Evolutionary conservation across 257 asterid genomes (phyloP), one percentile per base, ranked within the genome.

Genomic region (Linaria vulgaris): DNA sequence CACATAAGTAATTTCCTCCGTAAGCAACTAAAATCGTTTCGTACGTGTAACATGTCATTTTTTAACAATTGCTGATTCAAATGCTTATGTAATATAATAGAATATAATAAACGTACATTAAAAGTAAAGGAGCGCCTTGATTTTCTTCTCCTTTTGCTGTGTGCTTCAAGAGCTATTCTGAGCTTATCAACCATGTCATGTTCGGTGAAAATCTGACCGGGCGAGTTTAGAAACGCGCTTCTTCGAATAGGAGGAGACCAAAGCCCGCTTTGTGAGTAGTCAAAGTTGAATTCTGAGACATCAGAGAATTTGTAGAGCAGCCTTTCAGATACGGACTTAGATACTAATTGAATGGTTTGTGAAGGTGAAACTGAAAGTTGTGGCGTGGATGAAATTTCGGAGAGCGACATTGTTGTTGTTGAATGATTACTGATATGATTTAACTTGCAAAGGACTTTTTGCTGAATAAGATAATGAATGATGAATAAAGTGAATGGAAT

Each of bases 231-330:
- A 60, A 83, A 85, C 68, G 34, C 86, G 68, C 63, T 82, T 80
- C 92, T 83, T n/a, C 57, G 83, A 21, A 90, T 39, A 0, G 95
- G 97, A 38, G 97, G 97, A 51, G 97, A 90, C 96, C 97, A 90
- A 15, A 90, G 52, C 2, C 88, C 86, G 47, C 97, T 90, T 44
- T 79, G 76, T 0, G 86, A 25, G 66, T 85, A 83, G 46, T 90
- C 97, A 57, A 90, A 90, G 68, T 73, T 64, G 65, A 87, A 82
- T 60, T 87, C 94, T 1, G 96, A 79, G 34, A 74, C 86, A 71
- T 90, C 96, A 31, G 48, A 82, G 70, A 83, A 87, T 43, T 90
- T 90, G 1, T 65, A 45, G 5, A 90, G 96, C 27, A 90, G 61
- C 12, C 69, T 77, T 25, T 82, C 87, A 3, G 97, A 87, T 3